These are phyloP conservation scores for Pleurotus djamor DNA, from an alignment of 768 basidiomycete species.

Conservation along the genomic window DNA sequence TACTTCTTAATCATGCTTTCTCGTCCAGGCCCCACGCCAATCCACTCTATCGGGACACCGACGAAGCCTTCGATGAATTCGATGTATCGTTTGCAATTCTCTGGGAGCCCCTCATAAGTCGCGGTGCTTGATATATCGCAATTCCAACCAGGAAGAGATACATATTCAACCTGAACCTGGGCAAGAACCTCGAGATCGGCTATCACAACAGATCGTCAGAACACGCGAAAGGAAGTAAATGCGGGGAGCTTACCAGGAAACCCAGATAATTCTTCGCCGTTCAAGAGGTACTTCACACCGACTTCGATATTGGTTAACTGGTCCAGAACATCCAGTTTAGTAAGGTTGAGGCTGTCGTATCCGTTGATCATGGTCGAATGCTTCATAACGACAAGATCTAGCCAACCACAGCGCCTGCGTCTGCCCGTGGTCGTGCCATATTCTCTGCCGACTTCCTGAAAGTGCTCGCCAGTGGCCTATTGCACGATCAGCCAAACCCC, in stretches of 20 bases:
- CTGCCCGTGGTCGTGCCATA: slow-evolving; percentile 94
- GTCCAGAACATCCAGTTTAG: slow-evolving; percentile 94
- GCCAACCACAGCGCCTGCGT: slow-evolving; percentile 92
- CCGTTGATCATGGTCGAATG: slow-evolving; percentile 95
- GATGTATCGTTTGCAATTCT: slow-evolving; percentile 83
- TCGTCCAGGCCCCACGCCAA: slow-evolving; percentile 88
- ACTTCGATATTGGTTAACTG: slow-evolving; percentile 84
- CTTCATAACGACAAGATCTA: slow-evolving; percentile 93
- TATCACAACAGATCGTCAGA: slow-evolving; percentile 20
- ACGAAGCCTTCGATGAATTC: slow-evolving; percentile 81
- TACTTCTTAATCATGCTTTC: slow-evolving; percentile 62
- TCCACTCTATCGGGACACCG: slow-evolving; percentile 81
- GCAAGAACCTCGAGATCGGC: slow-evolving; percentile 85
- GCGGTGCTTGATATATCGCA: slow-evolving; percentile 62
- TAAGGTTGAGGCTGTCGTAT: slow-evolving; percentile 90
- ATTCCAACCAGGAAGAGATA: slow-evolving; percentile 92
- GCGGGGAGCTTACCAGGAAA: slow-evolving; percentile 68
- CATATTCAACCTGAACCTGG: slow-evolving; percentile 81
- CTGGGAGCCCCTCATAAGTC: slow-evolving; percentile 75
- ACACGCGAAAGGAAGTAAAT: slow-evolving; percentile 18
- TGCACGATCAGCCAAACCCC: background rate
- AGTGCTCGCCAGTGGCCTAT: slow-evolving; percentile 77
- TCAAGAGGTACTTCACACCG: slow-evolving; percentile 74
- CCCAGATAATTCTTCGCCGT: slow-evolving; percentile 74
- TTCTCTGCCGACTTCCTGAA: slow-evolving; percentile 94